Percentiles rank a stretch among this genome's conserved stretches.
phyloP scores from a whole-genome alignment of 768 basidiomycete species.

The Pluteus cervinus region DNA sequence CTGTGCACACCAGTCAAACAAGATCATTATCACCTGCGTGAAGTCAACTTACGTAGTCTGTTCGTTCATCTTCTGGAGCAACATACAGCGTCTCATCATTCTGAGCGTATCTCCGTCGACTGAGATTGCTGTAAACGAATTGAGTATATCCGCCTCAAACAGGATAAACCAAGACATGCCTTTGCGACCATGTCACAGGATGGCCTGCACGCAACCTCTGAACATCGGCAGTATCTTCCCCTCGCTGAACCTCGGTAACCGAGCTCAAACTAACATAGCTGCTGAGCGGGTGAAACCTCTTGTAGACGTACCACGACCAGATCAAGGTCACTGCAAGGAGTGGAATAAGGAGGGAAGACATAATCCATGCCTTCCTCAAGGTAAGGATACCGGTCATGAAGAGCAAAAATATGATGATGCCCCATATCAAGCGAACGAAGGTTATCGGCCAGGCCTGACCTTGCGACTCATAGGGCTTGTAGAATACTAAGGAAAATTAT shows the following conservation, averaged over 20 bases:
- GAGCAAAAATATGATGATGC: constrained; percentile 84
- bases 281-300: constrained; percentile 65
- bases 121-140: constrained; percentile 61
- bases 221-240: constrained; percentile 80
- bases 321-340: constrained; percentile 68
- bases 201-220: constrained; percentile 71
- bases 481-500: constrained; percentile 62
- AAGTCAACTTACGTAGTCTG: constrained; percentile 64
- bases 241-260: constrained; percentile 84
- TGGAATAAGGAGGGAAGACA: constrained; percentile 60
- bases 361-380: constrained; percentile 38
- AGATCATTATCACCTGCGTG: neutral
- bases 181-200: constrained; percentile 86
- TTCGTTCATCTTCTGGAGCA: constrained; percentile 88
- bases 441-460: constrained; percentile 99
- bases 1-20: constrained; percentile 10
- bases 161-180: constrained; percentile 34
- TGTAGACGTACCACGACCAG: constrained; percentile 78
- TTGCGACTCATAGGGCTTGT: constrained; percentile 96
- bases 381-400: constrained; percentile 98
- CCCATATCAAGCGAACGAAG: constrained; percentile 88
- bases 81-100: constrained; percentile 95
- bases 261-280: constrained; percentile 82
- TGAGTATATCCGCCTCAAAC: constrained; percentile 2
- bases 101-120: constrained; percentile 81